Base-by-base conservation (phyloP, 2,329 filamentous ascomycete species). In the Paracorniculantispora psalliotae region DNA sequence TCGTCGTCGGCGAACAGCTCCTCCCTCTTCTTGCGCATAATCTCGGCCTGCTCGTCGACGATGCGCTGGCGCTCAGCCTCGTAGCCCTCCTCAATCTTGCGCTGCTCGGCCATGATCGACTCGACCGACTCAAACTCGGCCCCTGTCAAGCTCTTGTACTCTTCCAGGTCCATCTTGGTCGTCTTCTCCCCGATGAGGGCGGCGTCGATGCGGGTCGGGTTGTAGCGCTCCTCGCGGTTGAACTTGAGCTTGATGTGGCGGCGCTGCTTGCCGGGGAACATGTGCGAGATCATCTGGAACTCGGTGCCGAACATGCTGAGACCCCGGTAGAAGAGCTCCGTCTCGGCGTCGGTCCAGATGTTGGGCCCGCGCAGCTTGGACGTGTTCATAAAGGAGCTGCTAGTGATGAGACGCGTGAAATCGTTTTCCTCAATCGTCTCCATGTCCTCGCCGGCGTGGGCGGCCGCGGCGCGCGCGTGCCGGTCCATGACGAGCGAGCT, bases 181-280 rank as follows among this genome's bases (percentile, higher is more conserved):
- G 78, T 79, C 73, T 85, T 82, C 64, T 81, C 77, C 59, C 83
- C 84, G 37, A 81, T 81, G 59, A 94, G 76, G 5, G 84, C 84
- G 37, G 79, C 79, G 61, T 84, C 85, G 64, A 96, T 80, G 62
- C 83, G 81, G 3, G 76, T 73, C 0, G 88, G 85, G 63, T 87
- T 81, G 56, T 83, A 77, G 35, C 84, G 80, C 73, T 94, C 90
- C 73, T 94, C 91, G 61, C 87, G 86, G 66, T 87, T 89, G 74
- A 91, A 94, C 70, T 94, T 94, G 63, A 88, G 81, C 75, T 93
- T 93, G 73, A 94, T 81, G 70, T 90, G 85, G 33, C 87, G 82
- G 19, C 91, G 81, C 61, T 83, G 88, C 67, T 88, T 86, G 63
- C 83, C 81, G 1, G 85, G 83, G 67, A 96, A 92, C 81, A 92